Evolutionary conservation across 352 stramenopile genomes (phyloP), one percentile per base, ranked within the genome.

Genomic region (Phytopythium aichiense): DNA sequence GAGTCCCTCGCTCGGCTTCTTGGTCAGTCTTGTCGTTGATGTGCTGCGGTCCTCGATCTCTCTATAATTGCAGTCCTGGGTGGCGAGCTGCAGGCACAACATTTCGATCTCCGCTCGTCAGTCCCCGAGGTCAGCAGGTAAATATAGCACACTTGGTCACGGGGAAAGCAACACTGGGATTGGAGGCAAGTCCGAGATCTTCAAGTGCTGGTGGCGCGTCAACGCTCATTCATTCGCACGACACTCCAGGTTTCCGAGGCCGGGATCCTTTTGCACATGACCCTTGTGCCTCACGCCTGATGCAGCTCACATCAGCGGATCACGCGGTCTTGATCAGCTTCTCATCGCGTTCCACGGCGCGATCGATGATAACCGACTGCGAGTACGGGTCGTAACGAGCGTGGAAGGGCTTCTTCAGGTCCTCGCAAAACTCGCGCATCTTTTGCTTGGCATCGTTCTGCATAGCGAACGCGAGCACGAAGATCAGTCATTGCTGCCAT

Each of bases 351-450:
- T 84, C 71, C 43, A 93, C 72, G 0, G 84, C 84, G 53, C 84
- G 84, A 53, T 93, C 84, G 12, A 93, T 72, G 53, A 78, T 69
- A 81, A 96, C 71, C 67, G 94, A 86, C 79, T 91, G 83, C 73
- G 91, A 80, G 90, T 98, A 90, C 73, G 90, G 78, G 73, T 98
- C 94, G 84, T 98, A 97, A 60, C 91, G 78, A 50, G 93, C 93
- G 75, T 98, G 94, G 77, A 99, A 99, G 12, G 94, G 94, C 66
- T 97, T 94, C 59, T 94, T 94, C 46, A 99, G 69, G 53, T 95
- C 82, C 72, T 98, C 94, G 62, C 91, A 98, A 76, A 97, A 99
- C 33, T 89, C 85, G 56, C 95, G 87, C 93, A 99, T 98, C 60
- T 92, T 91, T 18, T 93, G 70, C 65, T 98, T 97, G 16, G 94